Conservation (phyloP, 805 yeast genomes). For the Saccharomycopsis oosterbeekiorum region DNA sequence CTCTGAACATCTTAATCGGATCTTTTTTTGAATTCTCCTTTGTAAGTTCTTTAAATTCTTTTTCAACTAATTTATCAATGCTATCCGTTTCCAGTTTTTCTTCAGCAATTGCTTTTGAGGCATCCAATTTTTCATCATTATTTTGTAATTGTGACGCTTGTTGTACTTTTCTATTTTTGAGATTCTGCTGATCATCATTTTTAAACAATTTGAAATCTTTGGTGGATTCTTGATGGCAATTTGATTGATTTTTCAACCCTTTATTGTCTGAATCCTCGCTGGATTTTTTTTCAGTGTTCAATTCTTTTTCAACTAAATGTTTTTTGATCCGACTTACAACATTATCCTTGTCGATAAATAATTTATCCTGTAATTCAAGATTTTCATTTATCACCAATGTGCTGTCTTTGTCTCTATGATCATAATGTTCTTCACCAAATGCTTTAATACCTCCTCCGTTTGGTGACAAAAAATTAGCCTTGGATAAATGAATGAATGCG, state of each 20-base stretch:
- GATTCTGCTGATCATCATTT: neutral
- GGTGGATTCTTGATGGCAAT: neutral
- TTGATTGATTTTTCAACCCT: neutral
- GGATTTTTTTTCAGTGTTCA: neutral
- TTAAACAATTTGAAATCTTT: neutral
- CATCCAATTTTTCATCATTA: too few species aligned
- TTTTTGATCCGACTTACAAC: neutral
- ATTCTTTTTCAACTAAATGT: neutral
- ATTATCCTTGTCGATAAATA: neutral
- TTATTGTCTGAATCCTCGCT: neutral
- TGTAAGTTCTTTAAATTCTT: neutral
- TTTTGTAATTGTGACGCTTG: neutral
- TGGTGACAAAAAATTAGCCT: conserved; percentile 8
- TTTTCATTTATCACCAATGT: neutral
- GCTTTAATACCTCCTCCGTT: conserved; percentile 4
- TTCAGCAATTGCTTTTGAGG: neutral
- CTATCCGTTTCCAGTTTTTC: neutral
- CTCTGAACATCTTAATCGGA: conserved; percentile 18
- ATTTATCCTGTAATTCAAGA: neutral
- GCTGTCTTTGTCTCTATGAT: conserved; percentile 10
- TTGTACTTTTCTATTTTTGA: neutral
- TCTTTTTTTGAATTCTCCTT: conserved; percentile 5
- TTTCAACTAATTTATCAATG: neutral
- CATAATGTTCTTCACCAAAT: conserved; percentile 13
- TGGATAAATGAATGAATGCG: conserved; percentile 6